Percentiles rank a stretch among this genome's conserved stretches.
Evolutionary conservation across 148 eudicot species (phyloP).

Genomic region (Nepenthes gracilis): DNA sequence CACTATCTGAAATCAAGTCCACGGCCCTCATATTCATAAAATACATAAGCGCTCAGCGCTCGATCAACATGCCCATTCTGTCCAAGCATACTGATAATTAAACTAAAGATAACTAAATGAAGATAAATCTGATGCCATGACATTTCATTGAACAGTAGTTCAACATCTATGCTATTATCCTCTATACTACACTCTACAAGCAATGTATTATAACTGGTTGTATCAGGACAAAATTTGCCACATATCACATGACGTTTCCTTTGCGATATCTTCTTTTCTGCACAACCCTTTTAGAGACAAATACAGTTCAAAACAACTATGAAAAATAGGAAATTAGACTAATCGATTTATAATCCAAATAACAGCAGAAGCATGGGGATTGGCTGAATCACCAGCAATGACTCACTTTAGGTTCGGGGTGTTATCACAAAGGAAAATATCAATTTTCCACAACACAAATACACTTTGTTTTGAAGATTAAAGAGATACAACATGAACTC

Average conservation of each 20-base stretch:
- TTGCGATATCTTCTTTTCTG: constrained; percentile 42
- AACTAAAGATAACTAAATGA: constrained; percentile 63
- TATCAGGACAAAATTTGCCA: constrained; percentile 49
- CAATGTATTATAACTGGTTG: constrained; percentile 49
- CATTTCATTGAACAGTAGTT: constrained; percentile 47
- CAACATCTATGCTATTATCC: constrained; percentile 32
- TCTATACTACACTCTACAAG: constrained; percentile 46
- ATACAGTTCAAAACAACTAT: too few species aligned
- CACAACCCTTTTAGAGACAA: constrained; percentile 36
- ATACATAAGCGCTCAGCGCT: constrained; percentile 24
- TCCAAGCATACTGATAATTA: constrained; percentile 45
- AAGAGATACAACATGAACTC: too few species aligned
- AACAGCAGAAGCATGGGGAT: too few species aligned
- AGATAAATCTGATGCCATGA: constrained; percentile 28
- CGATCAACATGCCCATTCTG: constrained; percentile 44
- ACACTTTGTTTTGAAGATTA: too few species aligned
- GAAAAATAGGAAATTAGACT: too few species aligned
- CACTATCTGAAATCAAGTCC: constrained; percentile 62
- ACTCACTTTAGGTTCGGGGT: too few species aligned
- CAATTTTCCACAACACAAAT: too few species aligned
- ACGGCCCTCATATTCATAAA: constrained; percentile 39
- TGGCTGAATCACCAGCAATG: too few species aligned
- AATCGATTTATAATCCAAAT: too few species aligned
- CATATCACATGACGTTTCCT: constrained; percentile 46
- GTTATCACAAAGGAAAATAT: too few species aligned